Conservation (phyloP, 352 stramenopile genomes). For the Phytophthora megakarya region DNA sequence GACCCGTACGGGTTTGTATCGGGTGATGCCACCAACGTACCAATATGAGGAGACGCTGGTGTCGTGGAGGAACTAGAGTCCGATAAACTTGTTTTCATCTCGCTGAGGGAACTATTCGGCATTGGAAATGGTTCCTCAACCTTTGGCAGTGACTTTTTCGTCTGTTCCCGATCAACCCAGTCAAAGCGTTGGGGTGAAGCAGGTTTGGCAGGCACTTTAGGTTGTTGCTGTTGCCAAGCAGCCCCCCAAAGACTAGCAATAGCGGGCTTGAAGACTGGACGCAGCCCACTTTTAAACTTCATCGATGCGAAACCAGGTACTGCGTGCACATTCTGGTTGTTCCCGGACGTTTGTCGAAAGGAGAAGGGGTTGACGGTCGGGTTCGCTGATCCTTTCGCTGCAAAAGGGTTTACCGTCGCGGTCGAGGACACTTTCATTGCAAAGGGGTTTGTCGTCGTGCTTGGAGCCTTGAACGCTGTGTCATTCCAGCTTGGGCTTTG, state of each 20-base stretch:
- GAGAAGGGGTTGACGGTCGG: neutral
- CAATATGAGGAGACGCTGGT: neutral
- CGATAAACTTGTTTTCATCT: neutral
- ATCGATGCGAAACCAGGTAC: slow-evolving; percentile 1
- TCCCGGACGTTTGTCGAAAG: neutral
- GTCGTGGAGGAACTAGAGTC: neutral
- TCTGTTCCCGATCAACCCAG: slow-evolving; percentile 14
- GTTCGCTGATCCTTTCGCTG: neutral
- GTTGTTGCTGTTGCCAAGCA: neutral
- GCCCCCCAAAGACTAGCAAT: slow-evolving; percentile 5
- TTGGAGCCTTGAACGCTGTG: slow-evolving; percentile 4
- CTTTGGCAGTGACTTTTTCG: neutral
- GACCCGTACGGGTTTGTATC: slow-evolving; percentile 67
- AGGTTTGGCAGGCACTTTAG: neutral
- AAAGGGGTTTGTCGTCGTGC: slow-evolving; percentile 6
- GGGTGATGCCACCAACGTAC: slow-evolving; percentile 46
- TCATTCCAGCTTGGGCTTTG: neutral
- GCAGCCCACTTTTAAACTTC: slow-evolving; percentile 21
- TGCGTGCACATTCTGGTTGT: slow-evolving; percentile 3
- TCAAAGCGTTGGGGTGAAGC: slow-evolving; percentile 1
- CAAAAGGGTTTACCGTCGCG: slow-evolving; percentile 14
- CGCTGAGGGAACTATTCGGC: neutral
- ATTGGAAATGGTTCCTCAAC: neutral
- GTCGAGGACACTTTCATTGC: neutral
- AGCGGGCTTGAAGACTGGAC: slow-evolving; percentile 4